phyloP scores from a whole-genome alignment of 768 basidiomycete genomes.

The Tephrocybe sp. region DNA sequence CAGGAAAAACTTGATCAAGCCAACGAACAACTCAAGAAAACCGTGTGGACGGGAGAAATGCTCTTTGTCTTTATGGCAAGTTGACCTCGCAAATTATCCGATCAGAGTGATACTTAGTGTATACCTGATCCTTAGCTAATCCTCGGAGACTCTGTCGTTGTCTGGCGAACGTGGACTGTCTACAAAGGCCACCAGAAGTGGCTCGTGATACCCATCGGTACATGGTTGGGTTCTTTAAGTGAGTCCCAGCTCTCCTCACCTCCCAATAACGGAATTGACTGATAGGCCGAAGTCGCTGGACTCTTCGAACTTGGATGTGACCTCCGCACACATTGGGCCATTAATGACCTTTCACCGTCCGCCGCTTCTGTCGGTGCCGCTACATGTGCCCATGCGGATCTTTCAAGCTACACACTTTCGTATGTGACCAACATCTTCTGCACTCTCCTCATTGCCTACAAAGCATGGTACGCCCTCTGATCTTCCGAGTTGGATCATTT shows the following conservation, averaged over 20 bases:
- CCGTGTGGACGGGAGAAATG: conserved; percentile 29
- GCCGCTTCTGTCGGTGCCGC: conserved; percentile 23
- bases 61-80: conserved; percentile 29
- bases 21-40: conserved; percentile 19
- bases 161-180: conserved; percentile 29
- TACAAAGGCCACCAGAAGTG: conserved; percentile 17
- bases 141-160: conserved; percentile 28
- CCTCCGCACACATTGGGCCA: conserved; percentile 22
- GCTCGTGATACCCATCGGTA: conserved; percentile 20
- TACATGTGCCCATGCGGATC: conserved; percentile 24
- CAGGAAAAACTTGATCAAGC: conserved; percentile 20
- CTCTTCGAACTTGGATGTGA: conserved; percentile 30
- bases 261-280: neutral
- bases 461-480: conserved; percentile 19
- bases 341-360: conserved; percentile 21
- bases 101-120: neutral
- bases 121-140: conserved; percentile 16
- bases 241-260: neutral
- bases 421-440: conserved; percentile 29
- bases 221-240: conserved; percentile 28
- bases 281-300: conserved; percentile 18
- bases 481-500: too few relatives aligned
- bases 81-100: neutral
- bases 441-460: conserved; percentile 25
- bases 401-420: conserved; percentile 28